Evolutionary conservation across 2,329 filamentous ascomycete species (phyloP).

Genomic region (Coniochaeta prunicola): DNA sequence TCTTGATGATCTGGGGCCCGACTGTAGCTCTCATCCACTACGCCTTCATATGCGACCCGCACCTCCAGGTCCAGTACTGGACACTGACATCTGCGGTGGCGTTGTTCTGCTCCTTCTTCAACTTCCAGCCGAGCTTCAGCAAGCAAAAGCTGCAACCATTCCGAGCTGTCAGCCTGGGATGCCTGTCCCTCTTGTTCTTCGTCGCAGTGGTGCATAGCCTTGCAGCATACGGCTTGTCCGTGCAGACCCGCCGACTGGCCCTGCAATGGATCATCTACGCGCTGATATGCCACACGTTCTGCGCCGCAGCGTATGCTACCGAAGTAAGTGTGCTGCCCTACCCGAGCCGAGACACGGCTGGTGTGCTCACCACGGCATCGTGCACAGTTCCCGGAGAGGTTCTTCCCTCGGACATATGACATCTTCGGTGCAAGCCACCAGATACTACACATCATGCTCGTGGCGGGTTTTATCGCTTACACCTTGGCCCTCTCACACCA

Average conservation of each 20-base stretch:
- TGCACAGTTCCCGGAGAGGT: constrained; percentile 33
- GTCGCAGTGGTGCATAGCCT: constrained; percentile 31
- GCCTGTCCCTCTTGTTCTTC: constrained; percentile 30
- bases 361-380: not conserved
- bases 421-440: constrained; percentile 40
- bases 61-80: not conserved
- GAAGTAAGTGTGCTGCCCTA: constrained; percentile 15
- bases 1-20: not conserved
- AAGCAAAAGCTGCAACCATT: constrained; percentile 28
- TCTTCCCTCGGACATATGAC: constrained; percentile 34
- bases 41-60: not conserved
- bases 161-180: constrained; percentile 31
- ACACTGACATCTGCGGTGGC: not conserved
- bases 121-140: constrained; percentile 27
- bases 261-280: constrained; percentile 30
- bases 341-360: not conserved
- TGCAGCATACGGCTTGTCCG: constrained; percentile 20
- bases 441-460: constrained; percentile 38
- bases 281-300: constrained; percentile 27
- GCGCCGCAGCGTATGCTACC: constrained; percentile 27
- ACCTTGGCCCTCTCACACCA: not conserved
- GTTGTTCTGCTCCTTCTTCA: constrained; percentile 25
- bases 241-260: constrained; percentile 29
- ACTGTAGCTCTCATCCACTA: not conserved
- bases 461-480: constrained; percentile 11